Evolutionary conservation across 306 rosid species (phyloP), one percentile per base, ranked within the genome.

Genomic region (Mucuna pruriens): DNA sequence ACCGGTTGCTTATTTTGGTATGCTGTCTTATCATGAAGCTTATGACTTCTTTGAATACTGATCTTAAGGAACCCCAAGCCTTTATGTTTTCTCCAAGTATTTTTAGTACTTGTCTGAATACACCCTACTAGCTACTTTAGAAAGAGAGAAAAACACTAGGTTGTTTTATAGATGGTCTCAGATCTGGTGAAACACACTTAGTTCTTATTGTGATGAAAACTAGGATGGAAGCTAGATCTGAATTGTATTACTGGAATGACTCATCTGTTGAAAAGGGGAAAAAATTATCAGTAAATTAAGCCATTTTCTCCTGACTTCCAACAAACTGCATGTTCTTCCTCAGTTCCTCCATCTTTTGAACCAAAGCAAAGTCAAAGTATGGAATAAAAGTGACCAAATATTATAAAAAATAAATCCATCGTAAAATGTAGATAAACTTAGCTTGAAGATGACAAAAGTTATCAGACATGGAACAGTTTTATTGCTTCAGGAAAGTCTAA

Each of bases 1-100:
- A 91, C 79, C 91, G 97, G 75, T 88, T 94, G 85, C 87, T 94
- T 44, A 91, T 94, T 82, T 74, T 94, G 97, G 98, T 94, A 89
- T 52, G 58, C 40, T 58, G 57, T 60, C 79, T 83, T 82, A 65
- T 55, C 71, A 74, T 36, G 71, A 60, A 65, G 76, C 81, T 77
- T 65, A 25, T 64, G 61, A 26, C 77, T 52, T 75, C 48, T 42
- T 57, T 49, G 76, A 71, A 70, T 55, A 74, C 70, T 48, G 49
- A 54, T 73, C 54, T 29, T 70, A 71, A 64, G 20, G 40, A 20
- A 62, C 26, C 22, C 69, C 40, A 17, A 63, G 39, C 17, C 65
- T 72, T 71, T 38, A 46, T 10, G 44, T 62, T 77, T 61, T 52
- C 66, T 39, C 31, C 17, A 29, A 51, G 2, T 25, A 33, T 77